Percentiles rank a stretch among this genome's conserved stretches.
Conservation (phyloP, 805 yeast genomes). For the Candida golubevii region DNA sequence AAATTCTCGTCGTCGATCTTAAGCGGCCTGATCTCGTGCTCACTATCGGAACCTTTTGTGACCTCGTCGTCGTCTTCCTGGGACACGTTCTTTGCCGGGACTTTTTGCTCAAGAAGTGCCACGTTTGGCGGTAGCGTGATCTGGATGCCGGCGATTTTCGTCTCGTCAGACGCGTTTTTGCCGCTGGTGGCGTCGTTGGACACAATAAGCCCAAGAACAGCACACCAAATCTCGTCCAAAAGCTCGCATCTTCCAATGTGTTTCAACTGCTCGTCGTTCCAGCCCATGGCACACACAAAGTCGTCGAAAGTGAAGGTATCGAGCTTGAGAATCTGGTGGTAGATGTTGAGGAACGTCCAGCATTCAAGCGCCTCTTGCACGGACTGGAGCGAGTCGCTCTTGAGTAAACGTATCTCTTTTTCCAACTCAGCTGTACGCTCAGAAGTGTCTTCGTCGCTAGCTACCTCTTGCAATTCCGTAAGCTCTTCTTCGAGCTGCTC, state of each 20-base stretch:
- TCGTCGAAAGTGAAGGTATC: conserved; percentile 81
- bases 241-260: conserved; percentile 45
- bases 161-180: conserved; percentile 30
- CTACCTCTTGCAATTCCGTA: conserved; percentile 3
- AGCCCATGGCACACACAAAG: conserved; percentile 52
- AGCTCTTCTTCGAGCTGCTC: conserved; percentile 10
- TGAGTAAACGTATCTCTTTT: background rate
- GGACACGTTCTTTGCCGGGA: background rate
- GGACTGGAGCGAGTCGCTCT: conserved; percentile 5
- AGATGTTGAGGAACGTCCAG: conserved; percentile 75
- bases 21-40: conserved; percentile 17
- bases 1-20: conserved; percentile 19
- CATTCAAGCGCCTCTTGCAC: conserved; percentile 53
- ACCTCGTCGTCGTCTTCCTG: conserved; percentile 1
- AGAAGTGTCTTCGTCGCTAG: background rate
- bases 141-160: conserved; percentile 29
- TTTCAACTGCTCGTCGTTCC: conserved; percentile 39
- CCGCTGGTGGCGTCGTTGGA: conserved; percentile 27
- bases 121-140: conserved; percentile 29
- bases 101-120: conserved; percentile 7
- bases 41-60: conserved; percentile 19
- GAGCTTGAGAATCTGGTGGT: conserved; percentile 57
- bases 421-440: background rate
- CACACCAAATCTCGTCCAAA: conserved; percentile 66
- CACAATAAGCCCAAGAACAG: conserved; percentile 54